Conservation (phyloP, 2,329 filamentous ascomycete species). For the Paecilomyces sp. region DNA sequence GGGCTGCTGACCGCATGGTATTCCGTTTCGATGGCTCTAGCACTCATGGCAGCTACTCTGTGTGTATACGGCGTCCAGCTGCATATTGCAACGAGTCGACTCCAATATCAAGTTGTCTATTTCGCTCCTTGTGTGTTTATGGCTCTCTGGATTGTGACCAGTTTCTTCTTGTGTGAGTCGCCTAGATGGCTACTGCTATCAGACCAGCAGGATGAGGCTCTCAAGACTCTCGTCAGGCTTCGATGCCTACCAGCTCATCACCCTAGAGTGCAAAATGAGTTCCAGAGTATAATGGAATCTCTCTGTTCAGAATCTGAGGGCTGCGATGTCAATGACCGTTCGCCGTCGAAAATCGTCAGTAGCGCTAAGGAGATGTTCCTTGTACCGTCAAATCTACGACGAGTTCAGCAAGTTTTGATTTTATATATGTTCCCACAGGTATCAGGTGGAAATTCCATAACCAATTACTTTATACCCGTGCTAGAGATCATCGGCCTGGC, state of each 20-base stretch:
- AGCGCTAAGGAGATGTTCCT: conserved; percentile 31
- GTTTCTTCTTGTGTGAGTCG: conserved; percentile 25
- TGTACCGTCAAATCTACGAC: conserved; percentile 31
- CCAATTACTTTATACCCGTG: conserved; percentile 39
- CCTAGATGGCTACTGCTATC: conserved; percentile 29
- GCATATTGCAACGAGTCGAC: conserved; percentile 17
- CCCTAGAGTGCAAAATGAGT: conserved; percentile 17
- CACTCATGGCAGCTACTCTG: conserved; percentile 25
- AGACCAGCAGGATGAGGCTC: conserved; percentile 19
- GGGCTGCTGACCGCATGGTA: conserved; percentile 34
- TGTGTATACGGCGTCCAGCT: conserved; percentile 27
- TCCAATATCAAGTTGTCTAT: conserved; percentile 29
- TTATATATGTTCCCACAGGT: conserved; percentile 37
- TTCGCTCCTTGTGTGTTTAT: conserved; percentile 24
- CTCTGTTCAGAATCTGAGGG: conserved; percentile 8
- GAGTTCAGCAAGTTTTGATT: conserved; percentile 32
- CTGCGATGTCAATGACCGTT: conserved; percentile 1
- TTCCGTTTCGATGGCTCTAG: conserved; percentile 28
- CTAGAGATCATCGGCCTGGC: conserved; percentile 29
- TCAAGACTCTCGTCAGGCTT: conserved; percentile 17
- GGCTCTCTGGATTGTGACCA: conserved; percentile 15
- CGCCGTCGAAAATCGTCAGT: conserved; percentile 10
- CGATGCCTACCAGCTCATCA: conserved; percentile 24
- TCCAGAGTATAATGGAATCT: conserved; percentile 19
- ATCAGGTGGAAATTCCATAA: conserved; percentile 39